Base-by-base conservation (phyloP, 1,139 yeast species). In the Hansenula anomala region DNA sequence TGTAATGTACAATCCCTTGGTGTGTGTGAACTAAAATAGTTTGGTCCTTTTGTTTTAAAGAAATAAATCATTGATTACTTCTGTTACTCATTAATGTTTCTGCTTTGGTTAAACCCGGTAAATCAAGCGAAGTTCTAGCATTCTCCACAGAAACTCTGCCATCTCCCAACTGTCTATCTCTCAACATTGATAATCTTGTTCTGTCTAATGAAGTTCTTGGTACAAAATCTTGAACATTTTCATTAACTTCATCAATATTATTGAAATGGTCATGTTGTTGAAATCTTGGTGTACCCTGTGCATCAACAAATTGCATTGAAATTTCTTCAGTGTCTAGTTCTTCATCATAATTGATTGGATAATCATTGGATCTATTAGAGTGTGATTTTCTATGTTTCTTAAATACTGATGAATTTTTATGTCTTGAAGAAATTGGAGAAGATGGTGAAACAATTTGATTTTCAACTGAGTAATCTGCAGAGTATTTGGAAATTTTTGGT, bases 41-140 rank as follows among this genome's bases (percentile, higher is more conserved):
- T 16, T n/a, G 4, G 8, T 30, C 11, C 4, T 20, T 12, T 20
- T 16, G n/a, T n/a, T n/a, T n/a, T n/a, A n/a, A n/a, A n/a, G n/a
- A n/a, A n/a, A n/a, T n/a, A n/a, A n/a, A n/a, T n/a, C n/a, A 31
- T 15, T 23, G 20, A 12, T 28, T 34, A 32, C 45, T 45, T 40
- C 45, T 43, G 30, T 55, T 47, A 49, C 59, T 57, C 51, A 64
- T 45, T 34, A 64, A 42, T 2, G 54, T 44, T 18, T 53, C 56
- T 2, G 69, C 69, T 37, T 55, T 58, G 0, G 67, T 63, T 25
- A 63, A 48, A 14, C 69, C 68, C 6, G 69, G 69, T 25, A 64
- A 44, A n/a, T 64, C 69, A 25, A 63, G 45, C 7, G 69, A 64
- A 2, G 60, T 46, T 47, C 67, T 57, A 3, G 67, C 67, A 34